Conservation (phyloP, 768 basidiomycete species). For the Rhodotorula sphaerocarpa region DNA sequence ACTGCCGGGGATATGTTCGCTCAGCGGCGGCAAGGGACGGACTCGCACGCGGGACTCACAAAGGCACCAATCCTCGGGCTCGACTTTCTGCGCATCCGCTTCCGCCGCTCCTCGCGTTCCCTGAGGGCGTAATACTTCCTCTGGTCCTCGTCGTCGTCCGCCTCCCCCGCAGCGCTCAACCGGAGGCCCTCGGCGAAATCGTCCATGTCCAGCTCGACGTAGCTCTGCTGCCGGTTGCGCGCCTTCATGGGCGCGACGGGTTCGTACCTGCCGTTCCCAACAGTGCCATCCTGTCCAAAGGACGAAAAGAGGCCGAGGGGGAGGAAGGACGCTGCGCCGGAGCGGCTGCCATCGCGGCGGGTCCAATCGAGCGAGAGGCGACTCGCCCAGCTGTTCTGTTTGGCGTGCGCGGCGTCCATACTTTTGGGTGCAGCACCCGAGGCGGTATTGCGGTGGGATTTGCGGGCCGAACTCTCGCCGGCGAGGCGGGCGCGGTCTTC, state of each 20-base stretch:
- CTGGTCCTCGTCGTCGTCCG: constrained; percentile 4
- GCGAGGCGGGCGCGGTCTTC: constrained; percentile 10
- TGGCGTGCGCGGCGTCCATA: too few relatives aligned
- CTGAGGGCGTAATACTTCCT: too few relatives aligned
- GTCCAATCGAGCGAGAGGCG: constrained; percentile 21
- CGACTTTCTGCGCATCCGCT: not conserved
- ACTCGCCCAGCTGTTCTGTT: too few relatives aligned
- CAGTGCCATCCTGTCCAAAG: not conserved
- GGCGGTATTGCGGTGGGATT: too few relatives aligned
- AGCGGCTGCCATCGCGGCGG: not conserved
- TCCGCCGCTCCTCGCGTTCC: too few relatives aligned
- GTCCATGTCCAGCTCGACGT: constrained; percentile 30
- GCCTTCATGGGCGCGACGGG: constrained; percentile 15
- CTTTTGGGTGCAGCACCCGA: too few relatives aligned
- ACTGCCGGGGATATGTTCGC: too few relatives aligned
- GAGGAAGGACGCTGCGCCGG: constrained; percentile 19
- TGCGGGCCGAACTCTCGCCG: too few relatives aligned
- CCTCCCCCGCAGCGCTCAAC: not conserved
- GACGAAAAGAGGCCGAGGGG: constrained; percentile 8
- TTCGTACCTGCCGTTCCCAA: constrained; percentile 1
- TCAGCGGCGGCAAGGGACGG: too few relatives aligned
- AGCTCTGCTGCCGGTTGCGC: constrained; percentile 8
- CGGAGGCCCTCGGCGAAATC: constrained; percentile 10
- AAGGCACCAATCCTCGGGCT: constrained; percentile 6
- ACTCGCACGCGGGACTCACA: not conserved